phyloP scores from a whole-genome alignment of 78 protist genomes.

The Chrysochromulina tobinii region DNA sequence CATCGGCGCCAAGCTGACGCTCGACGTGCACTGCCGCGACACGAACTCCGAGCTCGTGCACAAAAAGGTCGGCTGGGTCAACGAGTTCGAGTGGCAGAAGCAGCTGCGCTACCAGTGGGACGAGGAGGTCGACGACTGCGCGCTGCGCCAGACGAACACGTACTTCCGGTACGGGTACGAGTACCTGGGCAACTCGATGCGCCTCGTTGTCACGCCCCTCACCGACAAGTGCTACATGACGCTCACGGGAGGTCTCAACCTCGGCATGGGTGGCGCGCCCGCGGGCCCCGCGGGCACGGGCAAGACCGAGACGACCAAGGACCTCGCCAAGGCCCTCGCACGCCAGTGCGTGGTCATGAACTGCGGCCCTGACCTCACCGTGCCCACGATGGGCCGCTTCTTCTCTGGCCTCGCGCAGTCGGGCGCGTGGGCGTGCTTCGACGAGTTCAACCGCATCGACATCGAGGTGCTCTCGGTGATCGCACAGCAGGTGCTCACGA shows the following conservation, averaged over 20 bases:
- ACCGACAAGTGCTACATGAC: slow-evolving; percentile 76
- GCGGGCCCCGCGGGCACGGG: slow-evolving; percentile 92
- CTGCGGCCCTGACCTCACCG: slow-evolving; percentile 71
- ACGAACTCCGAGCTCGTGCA: slow-evolving; percentile 24
- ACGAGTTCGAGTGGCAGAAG: slow-evolving; percentile 64
- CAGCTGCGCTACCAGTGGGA: slow-evolving; percentile 79
- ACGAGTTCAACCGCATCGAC: slow-evolving; percentile 92
- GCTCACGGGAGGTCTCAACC: slow-evolving; percentile 72
- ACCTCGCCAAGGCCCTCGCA: slow-evolving; percentile 82
- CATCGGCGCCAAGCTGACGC: slow-evolving; percentile 55
- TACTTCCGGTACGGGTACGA: slow-evolving; percentile 74
- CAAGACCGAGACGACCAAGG: slow-evolving; percentile 85
- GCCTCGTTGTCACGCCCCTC: slow-evolving; percentile 92
- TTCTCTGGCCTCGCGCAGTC: slow-evolving; percentile 67
- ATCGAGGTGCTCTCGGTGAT: slow-evolving; percentile 82
- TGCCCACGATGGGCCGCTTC: slow-evolving; percentile 72
- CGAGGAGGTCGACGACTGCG: slow-evolving; percentile 49
- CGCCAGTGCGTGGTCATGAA: slow-evolving; percentile 80
- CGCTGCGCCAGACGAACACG: slow-evolving; percentile 52
- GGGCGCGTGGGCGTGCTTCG: slow-evolving; percentile 90
- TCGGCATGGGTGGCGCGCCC: slow-evolving; percentile 87
- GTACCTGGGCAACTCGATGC: slow-evolving; percentile 75
- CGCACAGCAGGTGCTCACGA: slow-evolving; percentile 62
- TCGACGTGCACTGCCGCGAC: slow-evolving; percentile 81
- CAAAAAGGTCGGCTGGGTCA: background rate